Base-by-base conservation (phyloP, 2,329 filamentous ascomycete genomes). In the Colletotrichum shisoi region DNA sequence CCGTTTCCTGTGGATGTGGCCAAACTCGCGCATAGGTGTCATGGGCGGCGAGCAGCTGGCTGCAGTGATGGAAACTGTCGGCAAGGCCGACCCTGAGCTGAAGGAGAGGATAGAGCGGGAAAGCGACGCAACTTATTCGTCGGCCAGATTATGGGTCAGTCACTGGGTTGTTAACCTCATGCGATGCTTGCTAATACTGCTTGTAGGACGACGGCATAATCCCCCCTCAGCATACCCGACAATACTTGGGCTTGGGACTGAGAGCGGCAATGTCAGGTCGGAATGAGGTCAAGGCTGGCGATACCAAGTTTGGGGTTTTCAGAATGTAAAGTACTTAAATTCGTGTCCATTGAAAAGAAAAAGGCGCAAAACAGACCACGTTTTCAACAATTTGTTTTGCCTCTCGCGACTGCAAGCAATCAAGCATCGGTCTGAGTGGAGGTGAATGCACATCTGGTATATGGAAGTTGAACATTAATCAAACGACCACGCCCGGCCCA, bases 31-130 rank as follows among this genome's bases (percentile, higher is more conserved):
- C 75, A 93, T 97, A 58, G 92, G 92, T 39, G 94, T 99, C 72
- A 99, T 99, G 95, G 95, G 95, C 21, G 86, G 91, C 46, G 94
- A 97, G 79, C 94, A 98, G 81, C 83, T 99, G 42, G 90, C 90
- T 8, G 87, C 90, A 4, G 95, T 99, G 69, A 98, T 99, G 95
- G 92, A 93, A 79, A 91, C 94, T 2, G 94, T 99, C 0, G 94
- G 94, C 79, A 87, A 87, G 67, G 89, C 88, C 1, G 94, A 97
- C 76, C 91, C 91, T 0, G 90, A 89, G 69, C 82, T 98, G 69
- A 92, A 91, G 79, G 88, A 87, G 46, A 85, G 94, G 52, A 98
- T 99, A 72, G 94, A 98, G 76, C 84, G 85, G 58, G 94, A 98
- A 82, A 96, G 92, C 62, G 92, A 97, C 72, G 93, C 93, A 0